Conservation (phyloP, 2,329 filamentous ascomycete species). For the Lachnellula hyalina region DNA sequence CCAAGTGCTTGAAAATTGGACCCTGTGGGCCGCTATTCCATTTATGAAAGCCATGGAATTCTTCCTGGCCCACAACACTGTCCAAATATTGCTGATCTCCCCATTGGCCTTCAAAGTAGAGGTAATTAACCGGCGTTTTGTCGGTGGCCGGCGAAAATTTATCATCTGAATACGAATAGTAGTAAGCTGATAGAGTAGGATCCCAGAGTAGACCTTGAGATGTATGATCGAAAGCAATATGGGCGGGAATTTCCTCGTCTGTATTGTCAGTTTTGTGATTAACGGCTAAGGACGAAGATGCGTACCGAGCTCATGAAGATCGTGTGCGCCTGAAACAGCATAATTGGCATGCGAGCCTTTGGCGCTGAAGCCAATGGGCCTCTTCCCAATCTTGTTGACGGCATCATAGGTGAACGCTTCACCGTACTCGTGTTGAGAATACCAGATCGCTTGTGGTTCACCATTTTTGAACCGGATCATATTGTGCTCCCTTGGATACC, state of each 20-base stretch:
- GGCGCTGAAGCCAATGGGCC: slow-evolving; percentile 63
- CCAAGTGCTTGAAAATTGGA: slow-evolving; percentile 51
- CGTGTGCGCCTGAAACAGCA: slow-evolving; percentile 55
- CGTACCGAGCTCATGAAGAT: slow-evolving; percentile 57
- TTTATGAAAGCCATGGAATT: slow-evolving; percentile 39
- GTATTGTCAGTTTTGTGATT: slow-evolving; percentile 34
- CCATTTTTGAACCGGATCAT: slow-evolving; percentile 84
- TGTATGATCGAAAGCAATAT: slow-evolving; percentile 49
- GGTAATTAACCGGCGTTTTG: slow-evolving; percentile 73
- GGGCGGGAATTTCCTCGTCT: slow-evolving; percentile 43
- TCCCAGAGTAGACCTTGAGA: slow-evolving; percentile 67
- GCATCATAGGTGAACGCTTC: slow-evolving; percentile 81
- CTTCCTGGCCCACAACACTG: slow-evolving; percentile 35
- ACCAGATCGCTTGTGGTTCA: slow-evolving; percentile 74
- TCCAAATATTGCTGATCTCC: slow-evolving; percentile 79
- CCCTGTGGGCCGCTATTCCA: slow-evolving; percentile 54
- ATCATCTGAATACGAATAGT: slow-evolving; percentile 45
- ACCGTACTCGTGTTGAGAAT: slow-evolving; percentile 85
- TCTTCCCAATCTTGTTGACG: slow-evolving; percentile 71
- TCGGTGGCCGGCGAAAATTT: slow-evolving; percentile 52
- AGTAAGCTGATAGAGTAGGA: slow-evolving; percentile 49
- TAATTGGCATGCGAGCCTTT: slow-evolving; percentile 68
- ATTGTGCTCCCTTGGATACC: slow-evolving; percentile 60
- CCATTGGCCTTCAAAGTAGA: slow-evolving; percentile 82
- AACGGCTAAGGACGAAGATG: slow-evolving; percentile 53